These are phyloP conservation scores for Monosporascus ibericus DNA, from an alignment of 2,329 filamentous ascomycete species.

Conservation along the genomic window DNA sequence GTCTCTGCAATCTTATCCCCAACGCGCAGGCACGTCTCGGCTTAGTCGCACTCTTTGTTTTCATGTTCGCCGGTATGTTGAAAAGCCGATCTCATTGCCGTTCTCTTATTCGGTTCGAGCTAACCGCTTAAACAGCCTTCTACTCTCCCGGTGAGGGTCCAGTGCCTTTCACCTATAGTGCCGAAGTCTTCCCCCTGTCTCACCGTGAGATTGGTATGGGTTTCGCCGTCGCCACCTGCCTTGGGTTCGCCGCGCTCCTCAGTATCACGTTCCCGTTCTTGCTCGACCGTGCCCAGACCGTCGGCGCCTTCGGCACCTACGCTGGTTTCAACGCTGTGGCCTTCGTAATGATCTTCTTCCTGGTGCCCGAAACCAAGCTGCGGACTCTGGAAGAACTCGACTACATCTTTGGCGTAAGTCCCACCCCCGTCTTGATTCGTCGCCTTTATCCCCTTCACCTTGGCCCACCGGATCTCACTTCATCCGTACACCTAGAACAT, in stretches of 20 bases:
- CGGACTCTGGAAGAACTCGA: constrained; percentile 45
- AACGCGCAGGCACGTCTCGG: constrained; percentile 26
- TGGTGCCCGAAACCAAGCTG: constrained; percentile 46
- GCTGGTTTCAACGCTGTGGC: constrained; percentile 41
- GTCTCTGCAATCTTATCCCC: constrained; percentile 49
- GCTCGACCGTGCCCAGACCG: constrained; percentile 35
- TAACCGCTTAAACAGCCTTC: constrained; percentile 33
- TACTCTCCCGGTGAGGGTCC: constrained; percentile 62
- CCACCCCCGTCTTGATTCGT: neutral
- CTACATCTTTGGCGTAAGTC: constrained; percentile 34
- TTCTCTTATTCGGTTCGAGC: no score
- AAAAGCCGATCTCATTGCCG: no score
- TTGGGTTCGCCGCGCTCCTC: constrained; percentile 54
- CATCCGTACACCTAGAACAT: neutral
- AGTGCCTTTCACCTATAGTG: constrained; percentile 62
- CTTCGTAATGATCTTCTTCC: constrained; percentile 40
- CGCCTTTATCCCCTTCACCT: no score
- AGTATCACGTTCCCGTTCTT: constrained; percentile 59
- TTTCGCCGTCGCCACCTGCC: constrained; percentile 60
- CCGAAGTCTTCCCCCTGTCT: constrained; percentile 64
- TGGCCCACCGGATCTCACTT: no score
- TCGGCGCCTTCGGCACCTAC: constrained; percentile 42
- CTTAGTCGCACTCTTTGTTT: constrained; percentile 53
- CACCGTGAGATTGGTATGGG: constrained; percentile 69
- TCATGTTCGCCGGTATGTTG: constrained; percentile 40